phyloP scores from a whole-genome alignment of 305 asterid species.

The Solanum hybrid region DNA sequence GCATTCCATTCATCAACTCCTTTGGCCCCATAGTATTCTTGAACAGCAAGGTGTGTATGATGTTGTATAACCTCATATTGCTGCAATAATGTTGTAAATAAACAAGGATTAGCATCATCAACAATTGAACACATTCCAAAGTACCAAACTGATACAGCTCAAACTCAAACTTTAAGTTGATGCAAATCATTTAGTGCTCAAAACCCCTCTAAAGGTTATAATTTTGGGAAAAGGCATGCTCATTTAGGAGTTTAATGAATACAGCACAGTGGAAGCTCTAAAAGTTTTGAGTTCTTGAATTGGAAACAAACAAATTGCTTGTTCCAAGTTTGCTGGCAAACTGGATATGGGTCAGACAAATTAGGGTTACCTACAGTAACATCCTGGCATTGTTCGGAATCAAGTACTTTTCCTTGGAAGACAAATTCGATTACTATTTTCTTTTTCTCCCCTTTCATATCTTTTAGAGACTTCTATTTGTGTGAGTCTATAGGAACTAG shows the following conservation, averaged over 20 bases:
- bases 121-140: not conserved
- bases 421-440: not conserved
- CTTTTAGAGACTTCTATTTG: not conserved
- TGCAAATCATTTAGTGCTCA: not conserved
- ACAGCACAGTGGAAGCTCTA: not conserved
- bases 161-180: not conserved
- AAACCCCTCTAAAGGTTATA: not conserved
- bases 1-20: constrained; percentile 70
- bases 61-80: constrained; percentile 54
- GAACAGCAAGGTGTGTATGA: constrained; percentile 54
- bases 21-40: constrained; percentile 65
- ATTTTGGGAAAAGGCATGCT: not conserved
- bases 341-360: not conserved
- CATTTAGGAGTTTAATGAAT: not conserved
- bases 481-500: not conserved
- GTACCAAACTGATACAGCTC: not conserved
- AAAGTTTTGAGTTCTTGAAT: not conserved
- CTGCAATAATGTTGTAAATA: constrained; percentile 35
- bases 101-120: not conserved
- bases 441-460: not conserved
- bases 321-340: not conserved
- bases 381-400: not conserved
- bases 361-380: not conserved
- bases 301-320: not conserved
- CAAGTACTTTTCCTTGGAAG: not conserved